A percentile compares a stretch with the other conserved stretches of the same genome.
These are phyloP conservation scores for Erythrophleum fordii DNA, from an alignment of 306 rosid genomes.

Conservation along the genomic window DNA sequence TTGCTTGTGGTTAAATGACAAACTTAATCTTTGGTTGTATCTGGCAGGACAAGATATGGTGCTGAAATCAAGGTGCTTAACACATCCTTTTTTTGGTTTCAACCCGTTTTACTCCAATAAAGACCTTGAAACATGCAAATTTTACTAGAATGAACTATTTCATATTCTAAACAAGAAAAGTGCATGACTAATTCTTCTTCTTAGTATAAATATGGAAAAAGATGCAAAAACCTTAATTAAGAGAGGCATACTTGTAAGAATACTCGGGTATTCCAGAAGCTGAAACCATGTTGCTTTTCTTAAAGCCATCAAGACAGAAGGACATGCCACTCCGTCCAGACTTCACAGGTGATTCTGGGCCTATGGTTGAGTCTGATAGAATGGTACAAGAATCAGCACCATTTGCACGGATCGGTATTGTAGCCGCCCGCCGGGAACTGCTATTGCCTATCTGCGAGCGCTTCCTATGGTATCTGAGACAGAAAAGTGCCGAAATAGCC, in stretches of 20 bases:
- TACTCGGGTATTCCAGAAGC: slow-evolving; percentile 95
- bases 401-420: slow-evolving; percentile 84
- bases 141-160: too few relatives aligned
- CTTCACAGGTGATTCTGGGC: slow-evolving; percentile 95
- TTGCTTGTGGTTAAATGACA: too few relatives aligned
- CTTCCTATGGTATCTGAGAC: slow-evolving; percentile 82
- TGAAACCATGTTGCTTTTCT: slow-evolving; percentile 72
- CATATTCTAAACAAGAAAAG: not conserved
- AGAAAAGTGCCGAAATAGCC: slow-evolving; percentile 80
- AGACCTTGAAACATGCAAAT: too few relatives aligned
- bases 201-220: too few relatives aligned
- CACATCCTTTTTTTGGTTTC: too few relatives aligned
- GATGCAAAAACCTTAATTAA: not conserved
- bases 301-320: slow-evolving; percentile 87
- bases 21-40: too few relatives aligned
- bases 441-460: slow-evolving; percentile 94
- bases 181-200: not conserved
- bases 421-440: slow-evolving; percentile 88
- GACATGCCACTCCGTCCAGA: slow-evolving; percentile 64
- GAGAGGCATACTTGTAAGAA: slow-evolving; percentile 78
- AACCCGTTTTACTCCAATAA: too few relatives aligned
- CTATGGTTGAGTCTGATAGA: slow-evolving; percentile 87
- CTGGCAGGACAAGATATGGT: too few relatives aligned
- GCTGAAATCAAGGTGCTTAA: too few relatives aligned
- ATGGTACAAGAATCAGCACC: slow-evolving; percentile 84